phyloP scores from a whole-genome alignment of 179 eudicot species.

The Gypsophila paniculata region DNA sequence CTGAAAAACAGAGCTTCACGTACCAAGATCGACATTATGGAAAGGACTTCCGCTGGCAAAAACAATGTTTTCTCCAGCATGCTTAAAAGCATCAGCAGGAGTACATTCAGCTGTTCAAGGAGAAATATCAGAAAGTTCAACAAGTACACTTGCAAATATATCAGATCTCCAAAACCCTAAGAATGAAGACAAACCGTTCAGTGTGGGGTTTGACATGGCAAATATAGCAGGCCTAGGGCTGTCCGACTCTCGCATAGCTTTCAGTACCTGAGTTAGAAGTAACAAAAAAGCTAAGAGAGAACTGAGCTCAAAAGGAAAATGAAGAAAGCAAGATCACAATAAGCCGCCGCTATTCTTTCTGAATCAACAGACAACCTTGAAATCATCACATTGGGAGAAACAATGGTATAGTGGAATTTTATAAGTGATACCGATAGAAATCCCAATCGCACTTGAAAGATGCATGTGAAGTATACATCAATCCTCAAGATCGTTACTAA shows the following conservation, averaged over 20 bases:
- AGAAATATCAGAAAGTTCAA: slow-evolving; percentile 1
- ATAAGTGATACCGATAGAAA: neutral
- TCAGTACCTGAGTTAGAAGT: slow-evolving; percentile 57
- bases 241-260: slow-evolving; percentile 89
- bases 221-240: slow-evolving; percentile 85
- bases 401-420: neutral
- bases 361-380: neutral
- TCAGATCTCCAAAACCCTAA: neutral
- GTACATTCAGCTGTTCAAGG: slow-evolving; percentile 84
- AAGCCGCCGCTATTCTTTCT: neutral
- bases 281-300: slow-evolving; percentile 2
- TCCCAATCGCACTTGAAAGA: neutral
- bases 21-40: slow-evolving; percentile 84
- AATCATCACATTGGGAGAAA: neutral
- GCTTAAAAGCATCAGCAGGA: slow-evolving; percentile 83
- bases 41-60: slow-evolving; percentile 99
- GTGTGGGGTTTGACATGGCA: slow-evolving; percentile 98
- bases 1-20: slow-evolving; percentile 9
- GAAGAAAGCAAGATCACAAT: neutral
- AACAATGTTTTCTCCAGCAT: slow-evolving; percentile 91
- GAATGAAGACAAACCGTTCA: slow-evolving; percentile 58
- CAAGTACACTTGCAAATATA: neutral
- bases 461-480: neutral
- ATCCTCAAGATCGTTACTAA: neutral
- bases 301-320: neutral